Evolutionary conservation across 257 asterid species (phyloP), one percentile per base, ranked within the genome.

Genomic region (Ehretia macrophylla): DNA sequence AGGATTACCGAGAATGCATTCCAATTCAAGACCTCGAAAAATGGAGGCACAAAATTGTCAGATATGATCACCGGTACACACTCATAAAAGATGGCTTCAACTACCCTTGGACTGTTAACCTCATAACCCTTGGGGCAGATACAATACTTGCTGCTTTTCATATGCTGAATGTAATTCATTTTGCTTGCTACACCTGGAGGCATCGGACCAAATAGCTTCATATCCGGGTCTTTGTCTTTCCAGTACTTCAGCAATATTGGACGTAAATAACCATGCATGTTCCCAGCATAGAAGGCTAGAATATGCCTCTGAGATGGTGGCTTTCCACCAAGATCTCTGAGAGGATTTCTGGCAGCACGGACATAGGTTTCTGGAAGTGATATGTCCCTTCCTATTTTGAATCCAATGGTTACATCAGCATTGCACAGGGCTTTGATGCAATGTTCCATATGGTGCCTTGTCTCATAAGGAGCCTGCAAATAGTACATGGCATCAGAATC

Each of bases 41-140:
- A 85, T 0, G 98, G 91, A 1, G 98, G 98, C 61, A 90, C 96
- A 9, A 85, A 90, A 69, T 90, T 90, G 57, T 90, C 98, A 0
- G 98, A 87, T 32, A 90, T 81, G 14, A 90, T 83, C 32, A 90
- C 95, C 0, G 98, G 98, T 4, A 90, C 91, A 37, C 98, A 90
- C 64, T 87, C 98, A 18, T 90, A 90, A 32, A 87, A 90, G 64
- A 90, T 83, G 60, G 98, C 81, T 53, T 87, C 98, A 0, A 87
- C 96, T 22, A 90, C 83, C 61, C 98, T 77, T 0, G 98, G 98
- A 74, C 98, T 90, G 83, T 87, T 85, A 59, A 87, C 98, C 67
- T 85, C 98, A 10, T 87, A 82, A 2, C 98, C 98, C 77, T 81
- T 90, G 37, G 98, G 94, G 60, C 98, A 87, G 21, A 90, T 75